Evolutionary conservation across 2,329 filamentous ascomycete genomes (phyloP).

Genomic region (Arthrobotrys entomopaga): DNA sequence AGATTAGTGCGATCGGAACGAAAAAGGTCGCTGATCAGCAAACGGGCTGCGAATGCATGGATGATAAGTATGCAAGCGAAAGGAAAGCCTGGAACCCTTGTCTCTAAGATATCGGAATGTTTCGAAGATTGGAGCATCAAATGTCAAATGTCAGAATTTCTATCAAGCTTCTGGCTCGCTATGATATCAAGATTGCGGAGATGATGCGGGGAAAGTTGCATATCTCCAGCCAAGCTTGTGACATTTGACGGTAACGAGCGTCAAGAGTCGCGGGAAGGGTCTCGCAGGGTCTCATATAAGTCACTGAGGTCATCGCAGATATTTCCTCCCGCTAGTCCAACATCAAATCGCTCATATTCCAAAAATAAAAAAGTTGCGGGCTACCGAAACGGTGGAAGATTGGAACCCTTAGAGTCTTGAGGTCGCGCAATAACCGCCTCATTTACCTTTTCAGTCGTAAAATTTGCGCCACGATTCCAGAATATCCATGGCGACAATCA

Average conservation of each 20-base stretch:
- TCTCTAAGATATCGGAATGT: not conserved
- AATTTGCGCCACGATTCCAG: too few relatives aligned
- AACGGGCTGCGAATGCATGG: constrained; percentile 19
- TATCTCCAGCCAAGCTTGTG: not conserved
- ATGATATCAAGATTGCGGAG: constrained; percentile 19
- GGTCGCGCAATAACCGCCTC: too few relatives aligned
- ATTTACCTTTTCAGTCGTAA: too few relatives aligned
- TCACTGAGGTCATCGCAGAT: not conserved
- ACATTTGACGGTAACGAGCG: not conserved
- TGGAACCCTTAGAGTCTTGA: too few relatives aligned
- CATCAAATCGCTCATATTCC: constrained; percentile 11
- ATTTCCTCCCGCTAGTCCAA: not conserved
- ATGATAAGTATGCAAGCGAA: constrained; percentile 18
- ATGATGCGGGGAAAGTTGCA: not conserved
- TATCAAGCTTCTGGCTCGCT: not conserved
- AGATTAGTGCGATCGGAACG: constrained; percentile 43
- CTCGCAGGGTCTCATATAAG: constrained; percentile 6
- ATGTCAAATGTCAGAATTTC: constrained; percentile 8
- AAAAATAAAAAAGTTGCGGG: not conserved
- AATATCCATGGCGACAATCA: not conserved
- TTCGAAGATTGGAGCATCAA: not conserved
- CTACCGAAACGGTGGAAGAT: too few relatives aligned
- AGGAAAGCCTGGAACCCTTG: constrained; percentile 25
- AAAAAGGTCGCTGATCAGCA: constrained; percentile 37
- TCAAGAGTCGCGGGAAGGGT: not conserved